Base-by-base conservation (phyloP, 2,329 filamentous ascomycete species). In the Fusarium mangiferae region DNA sequence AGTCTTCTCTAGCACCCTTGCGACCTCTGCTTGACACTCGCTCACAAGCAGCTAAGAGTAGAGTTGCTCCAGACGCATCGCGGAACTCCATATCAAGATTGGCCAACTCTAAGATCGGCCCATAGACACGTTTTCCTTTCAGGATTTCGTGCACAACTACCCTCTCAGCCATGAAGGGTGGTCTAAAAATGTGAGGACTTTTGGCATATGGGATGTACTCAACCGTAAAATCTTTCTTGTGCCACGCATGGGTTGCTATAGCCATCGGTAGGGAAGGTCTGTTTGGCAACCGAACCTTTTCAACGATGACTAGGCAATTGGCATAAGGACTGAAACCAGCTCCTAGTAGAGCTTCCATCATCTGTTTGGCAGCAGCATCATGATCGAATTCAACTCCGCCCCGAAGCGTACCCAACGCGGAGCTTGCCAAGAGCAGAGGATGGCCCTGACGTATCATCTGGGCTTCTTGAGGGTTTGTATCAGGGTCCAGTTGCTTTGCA, bases 141-240 rank as follows among this genome's bases (percentile, higher is more conserved):
- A 76, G 41, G 12, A 75, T 46, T 30, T 71, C 41, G 39, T 76
- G 74, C 13, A 44, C 26, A 10, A 75, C 46, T 36, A 66, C 44
- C 38, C 38, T 48, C 17, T 73, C 58, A 28, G 49, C 45, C 33
- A 60, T 39, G n/a, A 12, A 15, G 4, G 28, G 51, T 9, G 26
- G 8, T n/a, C 7, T 33, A 3, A 15, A 28, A 24, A 46, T 30
- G 14, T 46, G 26, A 20, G 14, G 20, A 5, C 9, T 30, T 18
- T 54, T 4, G 5, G 22, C n/a, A 14, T 39, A 28, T 15, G 44
- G 22, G 22, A 56, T 45, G 3, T 33, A 8, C 28, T 67, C 59
- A 26, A 24, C 22, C 6, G 26, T 15, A 6, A 35, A 44, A 15
- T 48, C 24, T 15, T 64, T 44, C 26, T 28, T 39, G 7, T 38